Conservation (phyloP, 2,329 filamentous ascomycete species). For the Botrytis squamosa region DNA sequence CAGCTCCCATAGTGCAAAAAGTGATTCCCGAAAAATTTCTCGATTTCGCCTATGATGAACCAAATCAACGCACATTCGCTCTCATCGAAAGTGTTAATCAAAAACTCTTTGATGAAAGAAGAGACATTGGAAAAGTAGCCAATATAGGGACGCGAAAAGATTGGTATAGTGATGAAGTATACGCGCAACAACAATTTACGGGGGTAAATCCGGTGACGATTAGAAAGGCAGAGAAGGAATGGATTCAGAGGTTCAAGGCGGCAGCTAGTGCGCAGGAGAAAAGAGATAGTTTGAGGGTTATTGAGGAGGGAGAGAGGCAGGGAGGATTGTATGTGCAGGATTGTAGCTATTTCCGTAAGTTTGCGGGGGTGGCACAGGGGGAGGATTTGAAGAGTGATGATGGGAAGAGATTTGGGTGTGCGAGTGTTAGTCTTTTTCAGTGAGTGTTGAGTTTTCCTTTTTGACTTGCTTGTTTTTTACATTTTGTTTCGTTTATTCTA, state of each 20-base stretch:
- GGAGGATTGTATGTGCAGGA: constrained; percentile 31
- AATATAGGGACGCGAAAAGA: constrained; percentile 26
- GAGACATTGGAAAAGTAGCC: constrained; percentile 14
- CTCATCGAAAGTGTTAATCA: constrained; percentile 10
- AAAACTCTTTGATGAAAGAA: constrained; percentile 6
- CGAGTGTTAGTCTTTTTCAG: constrained; percentile 46
- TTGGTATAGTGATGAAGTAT: constrained; percentile 41
- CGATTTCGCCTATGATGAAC: constrained; percentile 15
- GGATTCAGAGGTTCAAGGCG: constrained; percentile 28
- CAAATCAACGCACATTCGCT: constrained; percentile 10
- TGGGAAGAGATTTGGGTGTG: constrained; percentile 36
- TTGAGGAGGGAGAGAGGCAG: constrained; percentile 18
- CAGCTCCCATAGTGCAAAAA: constrained; percentile 13
- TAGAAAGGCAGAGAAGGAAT: constrained; percentile 24
- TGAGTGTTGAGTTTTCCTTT: constrained; percentile 36
- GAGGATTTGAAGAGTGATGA: constrained; percentile 24
- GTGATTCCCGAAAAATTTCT: constrained; percentile 13
- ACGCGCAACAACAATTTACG: constrained; percentile 44
- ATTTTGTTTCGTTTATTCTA: background rate
- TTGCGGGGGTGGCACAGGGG: constrained; percentile 17
- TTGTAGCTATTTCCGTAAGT: constrained; percentile 35
- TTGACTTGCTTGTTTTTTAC: background rate
- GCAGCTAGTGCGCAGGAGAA: constrained; percentile 2
- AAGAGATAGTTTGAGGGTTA: constrained; percentile 18
- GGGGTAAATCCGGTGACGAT: constrained; percentile 40